Evolutionary conservation across 345 rosid species (phyloP), one percentile per base, ranked within the genome.

Genomic region (Microthlaspi erraticum): DNA sequence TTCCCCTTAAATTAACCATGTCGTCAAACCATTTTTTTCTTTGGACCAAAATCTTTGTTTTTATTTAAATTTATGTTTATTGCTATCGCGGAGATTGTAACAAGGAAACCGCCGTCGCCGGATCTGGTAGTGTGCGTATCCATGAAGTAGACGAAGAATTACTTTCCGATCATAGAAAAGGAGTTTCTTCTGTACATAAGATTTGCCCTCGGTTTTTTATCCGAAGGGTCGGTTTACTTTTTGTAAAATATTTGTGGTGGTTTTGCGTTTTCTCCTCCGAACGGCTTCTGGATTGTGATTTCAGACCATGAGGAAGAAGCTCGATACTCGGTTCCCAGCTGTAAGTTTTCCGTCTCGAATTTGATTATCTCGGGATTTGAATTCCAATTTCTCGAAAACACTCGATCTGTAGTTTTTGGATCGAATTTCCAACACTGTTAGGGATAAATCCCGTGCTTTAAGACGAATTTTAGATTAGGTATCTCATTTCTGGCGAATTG

Each of bases 241-340:
- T 12, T 8, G 5, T 36, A n/a, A n/a, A n/a, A n/a, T 18, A 5
- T 17, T 60, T 39, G 14, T 6, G 63, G 53, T 55, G 53, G n/a
- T 10, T 62, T 55, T 37, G 49, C 20, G 42, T 32, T 74, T 64
- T 58, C 60, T 34, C 33, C 2, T 44, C 43, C 12, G 70, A 57
- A n/a, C 71, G 53, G 18, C 49, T 49, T 64, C 13, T 48, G 48
- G 60, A 65, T 65, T 55, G 20, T 17, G 54, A 19, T 76, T 59
- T 55, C 32, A 32, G 18, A 56, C 66, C 57, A 76, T 76, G 80
- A 76, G 80, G 76, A 76, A 70, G 76, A 76, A 76, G 72, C 80
- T 76, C 67, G 80, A 76, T 58, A 76, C 80, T 58, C 80, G 80
- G 0, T 76, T 76, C 67, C 80, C 80, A 70, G 80, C 80, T 41